Evolutionary conservation across 176 grass and related monocot genomes (phyloP).

Genomic region (Avena sativa): DNA sequence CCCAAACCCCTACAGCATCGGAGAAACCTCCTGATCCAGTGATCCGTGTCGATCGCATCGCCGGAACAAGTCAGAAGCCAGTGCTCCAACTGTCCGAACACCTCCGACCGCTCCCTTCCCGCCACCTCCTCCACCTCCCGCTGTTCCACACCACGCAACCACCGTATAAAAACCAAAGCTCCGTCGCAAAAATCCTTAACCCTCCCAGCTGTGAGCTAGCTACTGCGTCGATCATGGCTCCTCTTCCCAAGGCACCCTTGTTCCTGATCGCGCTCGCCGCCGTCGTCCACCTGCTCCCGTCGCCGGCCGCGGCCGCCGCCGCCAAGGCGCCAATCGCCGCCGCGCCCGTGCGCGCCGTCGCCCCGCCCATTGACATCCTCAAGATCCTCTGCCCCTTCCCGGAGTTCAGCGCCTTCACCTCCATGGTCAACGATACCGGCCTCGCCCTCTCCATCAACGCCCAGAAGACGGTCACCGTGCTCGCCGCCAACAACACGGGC

Average conservation of each 20-base stretch:
- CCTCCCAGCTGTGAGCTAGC: not conserved
- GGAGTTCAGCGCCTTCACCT: constrained; percentile 54
- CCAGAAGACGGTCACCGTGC: constrained; percentile 57
- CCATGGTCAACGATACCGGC: constrained; percentile 50
- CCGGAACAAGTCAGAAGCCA: constrained; percentile 7
- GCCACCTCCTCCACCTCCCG: constrained; percentile 39
- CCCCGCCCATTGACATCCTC: constrained; percentile 47
- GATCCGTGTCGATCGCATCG: constrained; percentile 40
- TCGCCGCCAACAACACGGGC: constrained; percentile 56
- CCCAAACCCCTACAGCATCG: too few relatives aligned
- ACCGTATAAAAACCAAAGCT: not conserved
- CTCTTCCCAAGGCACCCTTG: not conserved
- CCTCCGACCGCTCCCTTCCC: constrained; percentile 50
- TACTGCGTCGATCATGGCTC: constrained; percentile 41
- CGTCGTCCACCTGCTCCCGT: not conserved
- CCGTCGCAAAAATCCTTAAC: not conserved
- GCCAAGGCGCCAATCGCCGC: not conserved
- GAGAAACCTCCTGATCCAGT: not conserved
- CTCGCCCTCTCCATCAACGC: constrained; percentile 56
- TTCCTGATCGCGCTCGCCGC: constrained; percentile 25
- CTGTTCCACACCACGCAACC: not conserved
- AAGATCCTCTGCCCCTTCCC: constrained; percentile 52
- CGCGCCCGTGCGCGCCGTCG: not conserved
- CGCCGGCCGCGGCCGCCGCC: not conserved
- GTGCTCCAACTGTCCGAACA: constrained; percentile 41